These are phyloP conservation scores for Phialophora tarda DNA, from an alignment of 2,329 filamentous ascomycete genomes.

Conservation along the genomic window DNA sequence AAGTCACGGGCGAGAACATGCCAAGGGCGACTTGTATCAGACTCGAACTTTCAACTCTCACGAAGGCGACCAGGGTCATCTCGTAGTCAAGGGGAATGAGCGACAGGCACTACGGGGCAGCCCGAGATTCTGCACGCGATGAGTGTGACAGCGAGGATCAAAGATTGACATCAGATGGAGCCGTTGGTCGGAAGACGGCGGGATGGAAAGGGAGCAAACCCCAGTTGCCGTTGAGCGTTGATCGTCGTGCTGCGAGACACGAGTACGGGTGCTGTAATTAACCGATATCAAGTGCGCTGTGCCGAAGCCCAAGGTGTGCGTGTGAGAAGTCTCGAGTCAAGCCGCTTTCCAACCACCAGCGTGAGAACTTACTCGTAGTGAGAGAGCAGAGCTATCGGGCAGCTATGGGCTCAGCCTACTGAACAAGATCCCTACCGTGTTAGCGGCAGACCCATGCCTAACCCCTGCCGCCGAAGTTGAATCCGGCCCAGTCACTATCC, in stretches of 20 bases:
- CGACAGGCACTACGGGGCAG: not conserved
- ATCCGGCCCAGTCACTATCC: conserved; percentile 7
- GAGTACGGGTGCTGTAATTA: not conserved
- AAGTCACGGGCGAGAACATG: not conserved
- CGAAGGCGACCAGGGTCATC: not conserved
- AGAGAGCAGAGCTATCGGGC: not conserved
- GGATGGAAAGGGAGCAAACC: conserved; percentile 4
- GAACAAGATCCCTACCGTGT: not conserved
- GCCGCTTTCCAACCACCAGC: not conserved
- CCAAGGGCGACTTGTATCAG: not conserved
- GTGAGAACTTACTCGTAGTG: not conserved
- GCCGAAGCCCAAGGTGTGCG: not conserved
- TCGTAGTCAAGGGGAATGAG: not conserved
- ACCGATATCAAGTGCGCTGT: not conserved
- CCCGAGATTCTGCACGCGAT: not conserved
- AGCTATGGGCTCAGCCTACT: not conserved
- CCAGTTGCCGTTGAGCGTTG: not conserved
- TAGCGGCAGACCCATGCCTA: not conserved
- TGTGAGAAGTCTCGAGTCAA: not conserved
- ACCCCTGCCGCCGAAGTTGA: not conserved
- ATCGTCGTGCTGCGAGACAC: not conserved
- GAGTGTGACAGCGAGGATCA: too few relatives aligned
- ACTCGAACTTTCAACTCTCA: not conserved
- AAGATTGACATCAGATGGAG: not conserved
- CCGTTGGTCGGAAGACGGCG: not conserved